phyloP scores from a whole-genome alignment of 2,329 filamentous ascomycete genomes.

The Knufia petricola region DNA sequence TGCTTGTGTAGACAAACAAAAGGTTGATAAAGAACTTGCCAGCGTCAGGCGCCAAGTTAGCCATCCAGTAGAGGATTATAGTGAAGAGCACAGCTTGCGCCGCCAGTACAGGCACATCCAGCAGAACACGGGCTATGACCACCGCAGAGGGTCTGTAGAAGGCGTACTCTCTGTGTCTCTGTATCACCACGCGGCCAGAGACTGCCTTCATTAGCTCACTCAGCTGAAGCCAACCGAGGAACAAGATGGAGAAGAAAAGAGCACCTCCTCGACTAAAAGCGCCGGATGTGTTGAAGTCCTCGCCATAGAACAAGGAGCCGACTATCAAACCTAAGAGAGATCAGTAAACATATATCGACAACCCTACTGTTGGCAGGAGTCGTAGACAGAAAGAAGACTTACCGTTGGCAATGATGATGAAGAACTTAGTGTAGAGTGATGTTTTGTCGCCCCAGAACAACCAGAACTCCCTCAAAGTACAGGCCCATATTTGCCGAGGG shows the following conservation, averaged over 20 bases:
- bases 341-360: too few species aligned
- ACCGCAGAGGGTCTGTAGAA: slow-evolving; percentile 63
- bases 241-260: slow-evolving; percentile 58
- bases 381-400: too few species aligned
- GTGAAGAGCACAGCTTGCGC: slow-evolving; percentile 51
- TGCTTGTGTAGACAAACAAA: slow-evolving; percentile 54
- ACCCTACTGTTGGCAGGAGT: too few species aligned
- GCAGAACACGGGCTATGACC: slow-evolving; percentile 50
- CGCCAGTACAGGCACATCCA: slow-evolving; percentile 53
- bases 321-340: too few species aligned
- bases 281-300: slow-evolving; percentile 49
- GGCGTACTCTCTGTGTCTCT: slow-evolving; percentile 57
- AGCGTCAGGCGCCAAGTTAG: slow-evolving; percentile 46
- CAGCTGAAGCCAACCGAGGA: slow-evolving; percentile 62
- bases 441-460: slow-evolving; percentile 65
- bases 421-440: slow-evolving; percentile 67
- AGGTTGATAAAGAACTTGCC: slow-evolving; percentile 59
- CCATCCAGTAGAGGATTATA: slow-evolving; percentile 58
- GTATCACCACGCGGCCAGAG: slow-evolving; percentile 59
- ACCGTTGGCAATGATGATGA: slow-evolving; percentile 66
- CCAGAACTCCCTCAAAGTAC: slow-evolving; percentile 65
- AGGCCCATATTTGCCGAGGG: slow-evolving; percentile 52
- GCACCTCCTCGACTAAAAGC: slow-evolving; percentile 55
- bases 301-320: slow-evolving; percentile 67
- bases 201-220: slow-evolving; percentile 71